Evolutionary conservation across 495 filamentous ascomycete genomes (phyloP).

Genomic region (Beverwykella pulmonaria): DNA sequence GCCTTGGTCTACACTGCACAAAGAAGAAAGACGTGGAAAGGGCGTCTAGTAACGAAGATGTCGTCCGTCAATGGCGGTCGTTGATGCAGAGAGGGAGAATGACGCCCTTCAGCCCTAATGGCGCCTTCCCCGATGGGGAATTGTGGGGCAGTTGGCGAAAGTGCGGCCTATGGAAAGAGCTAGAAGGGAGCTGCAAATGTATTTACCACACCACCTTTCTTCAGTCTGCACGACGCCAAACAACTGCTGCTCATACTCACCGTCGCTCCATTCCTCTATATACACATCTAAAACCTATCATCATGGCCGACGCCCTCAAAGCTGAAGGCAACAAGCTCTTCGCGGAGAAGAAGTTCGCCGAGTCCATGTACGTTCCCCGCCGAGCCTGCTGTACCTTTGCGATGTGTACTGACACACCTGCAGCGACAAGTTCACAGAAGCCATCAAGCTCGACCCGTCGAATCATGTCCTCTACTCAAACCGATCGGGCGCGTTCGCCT

Average conservation of each 20-base stretch:
- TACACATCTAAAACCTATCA: conserved; percentile 8
- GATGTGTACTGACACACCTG: conserved; percentile 11
- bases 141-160: conserved; percentile 4
- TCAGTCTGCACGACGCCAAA: conserved; percentile 1
- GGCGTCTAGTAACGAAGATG: too few relatives aligned
- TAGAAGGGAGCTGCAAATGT: conserved; percentile 29
- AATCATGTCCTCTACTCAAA: conserved; percentile 99
- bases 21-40: too few relatives aligned
- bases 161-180: conserved; percentile 36
- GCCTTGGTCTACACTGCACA: too few relatives aligned
- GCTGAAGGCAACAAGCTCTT: conserved; percentile 98
- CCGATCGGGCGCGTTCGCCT: conserved; percentile 92
- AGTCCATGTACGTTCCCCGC: conserved; percentile 76
- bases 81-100: background rate
- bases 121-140: conserved; percentile 16
- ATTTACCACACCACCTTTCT: conserved; percentile 28
- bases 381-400: background rate
- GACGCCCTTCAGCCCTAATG: conserved; percentile 27
- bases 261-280: conserved; percentile 1
- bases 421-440: conserved; percentile 91
- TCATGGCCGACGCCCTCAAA: conserved; percentile 68
- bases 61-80: background rate
- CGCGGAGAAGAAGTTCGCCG: conserved; percentile 90
- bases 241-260: background rate
- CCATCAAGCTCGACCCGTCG: conserved; percentile 80